Conservation (phyloP, 768 basidiomycete species). For the Chalciporus chontae region DNA sequence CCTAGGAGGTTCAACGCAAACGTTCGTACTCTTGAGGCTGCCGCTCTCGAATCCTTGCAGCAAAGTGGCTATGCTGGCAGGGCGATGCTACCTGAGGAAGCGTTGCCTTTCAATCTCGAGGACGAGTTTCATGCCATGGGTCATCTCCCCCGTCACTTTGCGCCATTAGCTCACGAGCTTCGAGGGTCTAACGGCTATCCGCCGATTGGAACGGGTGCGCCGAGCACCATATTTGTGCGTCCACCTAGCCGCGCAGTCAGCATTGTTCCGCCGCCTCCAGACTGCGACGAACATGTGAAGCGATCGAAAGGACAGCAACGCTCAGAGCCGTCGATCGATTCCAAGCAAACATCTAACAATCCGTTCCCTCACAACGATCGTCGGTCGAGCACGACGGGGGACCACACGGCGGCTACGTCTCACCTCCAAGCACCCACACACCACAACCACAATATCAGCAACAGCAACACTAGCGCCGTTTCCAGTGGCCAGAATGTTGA, state of each 20-base stretch:
- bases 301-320: constrained; percentile 11
- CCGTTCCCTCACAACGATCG: constrained; percentile 6
- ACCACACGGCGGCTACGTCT: constrained; percentile 8
- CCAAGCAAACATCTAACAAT: constrained; percentile 1
- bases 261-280: constrained; percentile 28
- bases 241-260: constrained; percentile 29
- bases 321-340: constrained; percentile 2
- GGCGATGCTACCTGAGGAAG: constrained; percentile 16
- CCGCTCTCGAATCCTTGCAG: constrained; percentile 1
- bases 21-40: constrained; percentile 5
- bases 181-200: constrained; percentile 1
- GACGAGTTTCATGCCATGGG: constrained; percentile 34
- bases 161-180: background rate
- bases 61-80: constrained; percentile 4
- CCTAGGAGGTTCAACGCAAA: constrained; percentile 7
- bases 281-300: constrained; percentile 16
- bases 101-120: constrained; percentile 28
- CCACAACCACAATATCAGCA: constrained; percentile 23
- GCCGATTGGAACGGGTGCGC: background rate
- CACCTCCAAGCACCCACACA: constrained; percentile 18
- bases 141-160: constrained; percentile 6
- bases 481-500: constrained; percentile 14
- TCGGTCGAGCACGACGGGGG: constrained; percentile 4
- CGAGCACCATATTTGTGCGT: constrained; percentile 12
- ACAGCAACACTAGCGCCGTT: constrained; percentile 19